phyloP scores from a whole-genome alignment of 1,139 yeast species.

The Yamadazyma mexicana region DNA sequence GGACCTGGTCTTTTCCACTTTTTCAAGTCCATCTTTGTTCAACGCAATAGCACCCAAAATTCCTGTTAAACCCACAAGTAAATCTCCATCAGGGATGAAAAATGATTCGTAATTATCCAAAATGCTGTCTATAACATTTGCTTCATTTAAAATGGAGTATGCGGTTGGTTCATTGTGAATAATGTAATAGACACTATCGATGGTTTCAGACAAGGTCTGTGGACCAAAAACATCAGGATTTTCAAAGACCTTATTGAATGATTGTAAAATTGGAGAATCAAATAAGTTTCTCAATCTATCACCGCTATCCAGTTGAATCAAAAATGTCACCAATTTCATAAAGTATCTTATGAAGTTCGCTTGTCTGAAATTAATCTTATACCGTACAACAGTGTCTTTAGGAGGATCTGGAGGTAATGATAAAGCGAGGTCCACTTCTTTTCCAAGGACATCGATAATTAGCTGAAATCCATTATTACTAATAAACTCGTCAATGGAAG shows the following conservation, averaged over 20 bases:
- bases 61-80: slow-evolving; percentile 67
- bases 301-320: slow-evolving; percentile 73
- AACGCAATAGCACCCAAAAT: slow-evolving; percentile 82
- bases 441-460: slow-evolving; percentile 60
- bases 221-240: slow-evolving; percentile 69
- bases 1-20: slow-evolving; percentile 49
- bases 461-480: slow-evolving; percentile 64
- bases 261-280: slow-evolving; percentile 72
- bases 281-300: slow-evolving; percentile 83
- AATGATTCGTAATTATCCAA: slow-evolving; percentile 54
- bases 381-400: slow-evolving; percentile 52
- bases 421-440: slow-evolving; percentile 67
- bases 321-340: slow-evolving; percentile 62
- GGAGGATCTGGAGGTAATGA: slow-evolving; percentile 60
- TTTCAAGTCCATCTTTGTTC: slow-evolving; percentile 68
- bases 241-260: slow-evolving; percentile 60
- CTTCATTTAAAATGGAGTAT: slow-evolving; percentile 76
- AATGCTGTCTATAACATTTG: slow-evolving; percentile 67
- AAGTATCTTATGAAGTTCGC: slow-evolving; percentile 57
- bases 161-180: slow-evolving; percentile 93
- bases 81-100: slow-evolving; percentile 57
- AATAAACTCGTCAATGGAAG: slow-evolving; percentile 59
- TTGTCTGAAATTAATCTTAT: slow-evolving; percentile 63
- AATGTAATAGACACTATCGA: slow-evolving; percentile 69
- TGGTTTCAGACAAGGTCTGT: slow-evolving; percentile 59